These are phyloP conservation scores for Diaporthe eres DNA, from an alignment of 2,329 filamentous ascomycete species.

Conservation along the genomic window DNA sequence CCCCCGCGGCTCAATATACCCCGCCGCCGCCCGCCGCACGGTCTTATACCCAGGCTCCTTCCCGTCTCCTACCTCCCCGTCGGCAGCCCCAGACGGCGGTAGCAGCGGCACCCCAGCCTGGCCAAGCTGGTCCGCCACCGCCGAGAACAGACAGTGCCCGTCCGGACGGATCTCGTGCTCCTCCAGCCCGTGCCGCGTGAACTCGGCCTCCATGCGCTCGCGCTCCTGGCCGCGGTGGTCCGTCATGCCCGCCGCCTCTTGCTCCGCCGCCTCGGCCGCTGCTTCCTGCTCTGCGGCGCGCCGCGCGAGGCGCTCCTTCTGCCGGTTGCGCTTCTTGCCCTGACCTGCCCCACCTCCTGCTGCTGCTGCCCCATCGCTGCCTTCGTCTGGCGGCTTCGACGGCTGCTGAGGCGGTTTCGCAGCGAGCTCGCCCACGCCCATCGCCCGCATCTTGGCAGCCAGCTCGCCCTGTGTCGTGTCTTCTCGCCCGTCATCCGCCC, in stretches of 20 bases:
- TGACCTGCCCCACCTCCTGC: conserved; percentile 37
- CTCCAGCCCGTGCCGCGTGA: conserved; percentile 73
- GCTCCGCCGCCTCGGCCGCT: conserved; percentile 74
- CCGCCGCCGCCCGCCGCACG: conserved; percentile 80
- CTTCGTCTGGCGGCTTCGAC: conserved; percentile 25
- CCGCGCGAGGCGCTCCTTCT: conserved; percentile 91
- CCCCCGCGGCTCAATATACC: conserved; percentile 80
- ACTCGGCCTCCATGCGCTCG: conserved; percentile 76
- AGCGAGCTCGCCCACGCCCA: conserved; percentile 43
- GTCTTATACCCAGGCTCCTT: conserved; percentile 68
- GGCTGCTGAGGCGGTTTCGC: conserved; percentile 42
- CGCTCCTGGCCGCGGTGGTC: conserved; percentile 81
- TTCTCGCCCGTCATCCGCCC: conserved; percentile 37
- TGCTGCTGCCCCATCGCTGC: conserved; percentile 44
- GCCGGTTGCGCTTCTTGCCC: conserved; percentile 85
- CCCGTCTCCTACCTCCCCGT: conserved; percentile 42
- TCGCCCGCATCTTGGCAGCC: conserved; percentile 39
- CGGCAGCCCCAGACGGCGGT: conserved; percentile 8
- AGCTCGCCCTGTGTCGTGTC: conserved; percentile 45
- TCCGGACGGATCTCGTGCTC: conserved; percentile 90
- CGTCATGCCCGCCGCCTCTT: conserved; percentile 82
- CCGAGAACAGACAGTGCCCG: conserved; percentile 95
- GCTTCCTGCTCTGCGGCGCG: conserved; percentile 88
- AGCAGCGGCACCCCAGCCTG: conserved; percentile 65
- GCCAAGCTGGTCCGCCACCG: conserved; percentile 86